These are phyloP conservation scores for Cucurbita argyrosperma DNA, from an alignment of 306 rosid genomes.

Conservation along the genomic window DNA sequence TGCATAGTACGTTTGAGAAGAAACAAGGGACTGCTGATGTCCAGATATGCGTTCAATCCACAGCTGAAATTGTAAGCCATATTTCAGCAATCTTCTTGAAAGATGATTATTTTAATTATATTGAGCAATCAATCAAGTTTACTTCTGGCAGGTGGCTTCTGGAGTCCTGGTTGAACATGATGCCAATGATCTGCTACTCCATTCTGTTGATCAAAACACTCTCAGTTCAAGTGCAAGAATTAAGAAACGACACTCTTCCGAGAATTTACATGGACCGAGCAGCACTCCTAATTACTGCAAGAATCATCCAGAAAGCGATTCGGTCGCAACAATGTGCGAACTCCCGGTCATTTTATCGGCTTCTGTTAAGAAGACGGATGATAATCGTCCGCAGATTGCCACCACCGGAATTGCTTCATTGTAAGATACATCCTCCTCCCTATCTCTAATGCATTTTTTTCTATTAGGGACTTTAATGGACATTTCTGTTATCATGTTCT, in stretches of 20 bases:
- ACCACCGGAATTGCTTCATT: slow-evolving; percentile 30
- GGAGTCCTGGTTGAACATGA: slow-evolving; percentile 54
- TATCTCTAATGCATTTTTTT: not conserved
- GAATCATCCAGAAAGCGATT: slow-evolving; percentile 29
- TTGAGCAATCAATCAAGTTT: not conserved
- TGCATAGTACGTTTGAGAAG: slow-evolving; percentile 11
- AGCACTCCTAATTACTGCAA: slow-evolving; percentile 31
- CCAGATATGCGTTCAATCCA: slow-evolving; percentile 17
- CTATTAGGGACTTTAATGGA: not conserved
- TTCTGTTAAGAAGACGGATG: slow-evolving; percentile 23
- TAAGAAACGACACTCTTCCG: slow-evolving; percentile 27
- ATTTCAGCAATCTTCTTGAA: slow-evolving; percentile 10
- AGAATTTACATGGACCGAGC: slow-evolving; percentile 25
- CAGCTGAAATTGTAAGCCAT: slow-evolving; percentile 33
- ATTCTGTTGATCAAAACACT: slow-evolving; percentile 38
- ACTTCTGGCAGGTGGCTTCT: slow-evolving; percentile 24
- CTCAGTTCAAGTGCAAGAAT: slow-evolving; percentile 23
- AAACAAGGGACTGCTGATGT: slow-evolving; percentile 18
- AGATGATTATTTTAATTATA: not conserved
- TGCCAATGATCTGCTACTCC: slow-evolving; percentile 35
- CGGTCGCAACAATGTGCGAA: slow-evolving; percentile 24
- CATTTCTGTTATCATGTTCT: slow-evolving; percentile 12
- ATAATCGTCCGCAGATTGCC: slow-evolving; percentile 22
- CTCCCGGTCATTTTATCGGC: slow-evolving; percentile 31
- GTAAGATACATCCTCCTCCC: slow-evolving; percentile 29